These are phyloP conservation scores for Mollisia scopiformis DNA, from an alignment of 2,329 filamentous ascomycete species.

Conservation along the genomic window DNA sequence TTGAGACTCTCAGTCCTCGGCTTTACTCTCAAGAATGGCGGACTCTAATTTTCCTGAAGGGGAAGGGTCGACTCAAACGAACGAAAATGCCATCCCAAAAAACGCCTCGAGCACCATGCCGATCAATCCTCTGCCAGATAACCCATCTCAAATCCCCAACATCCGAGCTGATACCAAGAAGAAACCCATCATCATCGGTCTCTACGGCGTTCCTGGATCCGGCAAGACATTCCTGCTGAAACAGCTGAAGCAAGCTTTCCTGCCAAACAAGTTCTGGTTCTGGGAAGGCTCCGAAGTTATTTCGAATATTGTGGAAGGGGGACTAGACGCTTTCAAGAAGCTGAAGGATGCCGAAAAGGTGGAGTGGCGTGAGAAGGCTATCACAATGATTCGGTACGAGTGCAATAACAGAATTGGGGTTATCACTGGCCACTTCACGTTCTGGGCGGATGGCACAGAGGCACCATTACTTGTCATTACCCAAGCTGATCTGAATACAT, in stretches of 20 bases:
- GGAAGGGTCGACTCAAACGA: no score
- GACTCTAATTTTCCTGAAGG: no score
- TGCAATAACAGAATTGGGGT: constrained; percentile 47
- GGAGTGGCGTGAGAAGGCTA: constrained; percentile 46
- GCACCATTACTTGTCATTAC: constrained; percentile 44
- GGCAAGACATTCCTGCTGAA: constrained; percentile 53
- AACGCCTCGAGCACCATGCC: not conserved
- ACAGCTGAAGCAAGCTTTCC: constrained; percentile 42
- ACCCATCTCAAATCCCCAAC: not conserved
- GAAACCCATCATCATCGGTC: constrained; percentile 49
- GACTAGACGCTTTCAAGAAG: constrained; percentile 50
- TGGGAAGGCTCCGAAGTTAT: constrained; percentile 58
- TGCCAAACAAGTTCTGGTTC: constrained; percentile 43
- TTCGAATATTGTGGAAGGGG: constrained; percentile 44
- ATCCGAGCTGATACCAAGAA: no score
- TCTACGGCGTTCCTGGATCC: constrained; percentile 58
- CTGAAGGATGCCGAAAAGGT: constrained; percentile 42
- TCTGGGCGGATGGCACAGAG: constrained; percentile 48
- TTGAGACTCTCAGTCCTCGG: not conserved
- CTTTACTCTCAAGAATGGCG: no score
- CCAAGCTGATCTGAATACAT: constrained; percentile 47
- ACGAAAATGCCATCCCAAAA: no score
- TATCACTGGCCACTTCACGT: constrained; percentile 58
- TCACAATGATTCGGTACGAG: constrained; percentile 44
- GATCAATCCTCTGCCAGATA: no score